A percentile compares a stretch with the other conserved stretches of the same genome.
These are phyloP conservation scores for Mortierella sp. DNA, from an alignment of 371 early-diverging fungal species.

Conservation along the genomic window DNA sequence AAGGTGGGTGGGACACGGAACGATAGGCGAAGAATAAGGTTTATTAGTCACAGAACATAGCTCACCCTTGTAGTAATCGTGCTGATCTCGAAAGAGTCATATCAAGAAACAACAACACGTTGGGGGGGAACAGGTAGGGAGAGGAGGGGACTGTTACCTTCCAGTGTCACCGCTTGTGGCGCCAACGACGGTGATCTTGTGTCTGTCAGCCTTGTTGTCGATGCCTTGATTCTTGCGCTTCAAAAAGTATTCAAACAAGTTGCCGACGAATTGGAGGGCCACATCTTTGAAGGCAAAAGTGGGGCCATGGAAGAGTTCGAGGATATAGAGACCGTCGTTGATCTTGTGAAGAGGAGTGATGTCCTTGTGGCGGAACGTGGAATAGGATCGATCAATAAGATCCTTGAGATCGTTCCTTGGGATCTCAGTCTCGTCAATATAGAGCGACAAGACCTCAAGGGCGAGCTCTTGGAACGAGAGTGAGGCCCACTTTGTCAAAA, in stretches of 20 bases:
- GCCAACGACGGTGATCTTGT: conserved; percentile 91
- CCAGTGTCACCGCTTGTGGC: conserved; percentile 99
- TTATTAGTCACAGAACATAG: conserved; percentile 38
- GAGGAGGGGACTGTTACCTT: conserved; percentile 45
- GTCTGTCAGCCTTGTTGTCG: conserved; percentile 56
- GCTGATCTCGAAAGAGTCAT: background rate
- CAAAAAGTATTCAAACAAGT: conserved; percentile 97
- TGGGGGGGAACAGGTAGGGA: conserved; percentile 12
- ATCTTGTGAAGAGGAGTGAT: conserved; percentile 87
- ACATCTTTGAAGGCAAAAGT: conserved; percentile 99
- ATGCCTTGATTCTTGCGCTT: conserved; percentile 75
- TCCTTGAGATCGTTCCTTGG: conserved; percentile 74
- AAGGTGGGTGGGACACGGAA: background rate
- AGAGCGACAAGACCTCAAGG: conserved; percentile 82
- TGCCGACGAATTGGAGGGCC: conserved; percentile 96
- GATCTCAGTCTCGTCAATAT: conserved; percentile 83
- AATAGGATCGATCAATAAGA: conserved; percentile 79
- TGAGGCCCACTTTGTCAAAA: conserved; percentile 70
- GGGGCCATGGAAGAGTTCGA: conserved; percentile 97
- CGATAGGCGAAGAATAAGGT: conserved; percentile 25
- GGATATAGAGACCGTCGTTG: conserved; percentile 73
- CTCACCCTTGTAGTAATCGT: background rate
- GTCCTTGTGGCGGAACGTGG: conserved; percentile 80
- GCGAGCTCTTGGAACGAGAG: conserved; percentile 87
- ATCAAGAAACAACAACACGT: background rate